Evolutionary conservation across 805 yeast species (phyloP).

Genomic region (Barnettozyma botsteinii): DNA sequence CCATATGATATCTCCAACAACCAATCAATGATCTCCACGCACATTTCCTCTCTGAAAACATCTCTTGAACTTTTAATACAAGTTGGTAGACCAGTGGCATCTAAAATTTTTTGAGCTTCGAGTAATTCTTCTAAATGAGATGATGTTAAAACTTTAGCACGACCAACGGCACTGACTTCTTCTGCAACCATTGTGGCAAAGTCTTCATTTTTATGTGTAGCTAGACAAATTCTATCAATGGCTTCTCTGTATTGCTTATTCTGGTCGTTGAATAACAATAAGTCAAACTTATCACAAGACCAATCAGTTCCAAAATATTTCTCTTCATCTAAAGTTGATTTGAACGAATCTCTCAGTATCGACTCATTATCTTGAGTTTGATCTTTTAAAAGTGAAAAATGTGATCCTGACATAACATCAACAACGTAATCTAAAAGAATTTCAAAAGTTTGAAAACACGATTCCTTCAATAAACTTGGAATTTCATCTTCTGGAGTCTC

Average conservation of each 20-base stretch:
- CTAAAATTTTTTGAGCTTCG: conserved; percentile 49
- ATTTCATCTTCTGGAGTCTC: conserved; percentile 26
- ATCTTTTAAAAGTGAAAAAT: conserved; percentile 22
- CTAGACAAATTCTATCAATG: conserved; percentile 52
- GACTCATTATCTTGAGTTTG: conserved; percentile 23
- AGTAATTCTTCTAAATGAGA: conserved; percentile 42
- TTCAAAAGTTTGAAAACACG: conserved; percentile 39
- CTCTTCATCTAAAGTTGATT: conserved; percentile 28
- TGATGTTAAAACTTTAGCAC: conserved; percentile 63
- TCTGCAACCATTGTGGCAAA: conserved; percentile 72
- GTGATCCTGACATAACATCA: conserved; percentile 48
- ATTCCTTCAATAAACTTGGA: conserved; percentile 37
- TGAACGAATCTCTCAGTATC: conserved; percentile 30
- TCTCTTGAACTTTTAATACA: conserved; percentile 66
- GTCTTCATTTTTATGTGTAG: conserved; percentile 56
- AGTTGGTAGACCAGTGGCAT: conserved; percentile 59
- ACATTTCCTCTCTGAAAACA: conserved; percentile 74
- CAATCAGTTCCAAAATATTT: conserved; percentile 41
- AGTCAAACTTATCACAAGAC: conserved; percentile 41
- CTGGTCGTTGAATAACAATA: conserved; percentile 75
- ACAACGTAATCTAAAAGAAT: conserved; percentile 51
- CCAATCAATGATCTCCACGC: conserved; percentile 67
- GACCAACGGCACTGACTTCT: conserved; percentile 56
- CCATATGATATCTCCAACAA: conserved; percentile 51
- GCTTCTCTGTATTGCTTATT: conserved; percentile 72